A percentile compares a stretch with the other conserved stretches of the same genome.
Evolutionary conservation across 768 basidiomycete species (phyloP).

Genomic region (Termitomyces sp.): DNA sequence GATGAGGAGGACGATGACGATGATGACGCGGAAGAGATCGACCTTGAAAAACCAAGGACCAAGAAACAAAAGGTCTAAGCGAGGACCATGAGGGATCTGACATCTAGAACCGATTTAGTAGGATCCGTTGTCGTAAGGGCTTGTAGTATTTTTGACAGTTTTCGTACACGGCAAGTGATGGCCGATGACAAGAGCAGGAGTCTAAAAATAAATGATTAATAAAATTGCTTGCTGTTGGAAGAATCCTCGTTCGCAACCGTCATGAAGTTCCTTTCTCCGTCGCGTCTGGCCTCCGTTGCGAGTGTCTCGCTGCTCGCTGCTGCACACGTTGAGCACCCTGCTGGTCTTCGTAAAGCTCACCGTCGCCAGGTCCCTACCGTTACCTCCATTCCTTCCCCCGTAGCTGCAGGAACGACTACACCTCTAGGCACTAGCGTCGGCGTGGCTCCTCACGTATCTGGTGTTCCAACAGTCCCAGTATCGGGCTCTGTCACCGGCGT

Average conservation of each 20-base stretch:
- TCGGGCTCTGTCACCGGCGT: neutral
- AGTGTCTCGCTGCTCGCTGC: slow-evolving; percentile 37
- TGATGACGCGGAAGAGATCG: slow-evolving; percentile 82
- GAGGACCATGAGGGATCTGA: neutral
- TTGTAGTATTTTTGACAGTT: neutral
- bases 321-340: slow-evolving; percentile 23
- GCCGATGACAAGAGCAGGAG: slow-evolving; percentile 3
- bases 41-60: slow-evolving; percentile 75
- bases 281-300: slow-evolving; percentile 24
- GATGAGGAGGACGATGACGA: slow-evolving; percentile 68
- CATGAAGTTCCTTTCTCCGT: slow-evolving; percentile 28
- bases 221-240: neutral
- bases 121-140: neutral
- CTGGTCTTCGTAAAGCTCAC: slow-evolving; percentile 15
- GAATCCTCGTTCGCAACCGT: slow-evolving; percentile 1
- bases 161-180: slow-evolving; percentile 7
- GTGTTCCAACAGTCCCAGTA: neutral
- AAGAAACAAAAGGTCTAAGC: slow-evolving; percentile 65
- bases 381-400: slow-evolving; percentile 6
- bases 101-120: neutral
- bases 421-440: neutral
- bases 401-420: neutral
- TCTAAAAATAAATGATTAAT: neutral
- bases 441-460: slow-evolving; percentile 3
- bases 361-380: slow-evolving; percentile 8